Evolutionary conservation across 768 basidiomycete species (phyloP), one percentile per base, ranked within the genome.

Genomic region (Phylloporus arenicola): DNA sequence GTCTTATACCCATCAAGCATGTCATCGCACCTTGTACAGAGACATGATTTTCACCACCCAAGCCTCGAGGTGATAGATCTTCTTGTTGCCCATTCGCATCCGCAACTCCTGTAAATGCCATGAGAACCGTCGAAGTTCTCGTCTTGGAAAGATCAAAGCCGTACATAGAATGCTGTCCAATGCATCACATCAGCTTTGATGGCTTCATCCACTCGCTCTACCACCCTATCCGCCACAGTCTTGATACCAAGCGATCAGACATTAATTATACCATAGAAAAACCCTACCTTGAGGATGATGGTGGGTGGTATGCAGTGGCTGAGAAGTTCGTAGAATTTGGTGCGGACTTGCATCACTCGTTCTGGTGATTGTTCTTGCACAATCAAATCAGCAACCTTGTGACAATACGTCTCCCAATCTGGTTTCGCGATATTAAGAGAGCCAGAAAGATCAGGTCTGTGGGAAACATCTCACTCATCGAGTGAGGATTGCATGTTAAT

Each of bases 351-450:
- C 81, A 96, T 86, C 43, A 98, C 83, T 51, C 84, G 81, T 48
- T 84, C 81, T 17, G 96, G 92, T 25, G 84, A 82, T 70, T 99
- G 96, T 60, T 96, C 92, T 53, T 81, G 76, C 16, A 97, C 72
- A 55, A 99, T 93, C 61, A 89, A 71, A 65, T 94, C 92, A 13
- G 88, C 93, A 11, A 97, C 84, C 64, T 92, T 92, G 57, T 84
- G 76, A 58, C 94, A 96, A 64, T 96, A 99, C 11, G 88, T 89
- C 68, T 99, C 96, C 96, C 96, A 99, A 63, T 99, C 96, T n/a
- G 96, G 93, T 69, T 97, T 93, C 13, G 93, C 92, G 50, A 95
- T 92, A 30, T 79, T 76, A 50, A 92, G 70, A 34, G 86, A 72
- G 29, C 88, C 88, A 5, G 82, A 79, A 34, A 95, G 75, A 65